Conservation (phyloP, 257 asterid genomes). For the Solanum chiquidenum region DNA sequence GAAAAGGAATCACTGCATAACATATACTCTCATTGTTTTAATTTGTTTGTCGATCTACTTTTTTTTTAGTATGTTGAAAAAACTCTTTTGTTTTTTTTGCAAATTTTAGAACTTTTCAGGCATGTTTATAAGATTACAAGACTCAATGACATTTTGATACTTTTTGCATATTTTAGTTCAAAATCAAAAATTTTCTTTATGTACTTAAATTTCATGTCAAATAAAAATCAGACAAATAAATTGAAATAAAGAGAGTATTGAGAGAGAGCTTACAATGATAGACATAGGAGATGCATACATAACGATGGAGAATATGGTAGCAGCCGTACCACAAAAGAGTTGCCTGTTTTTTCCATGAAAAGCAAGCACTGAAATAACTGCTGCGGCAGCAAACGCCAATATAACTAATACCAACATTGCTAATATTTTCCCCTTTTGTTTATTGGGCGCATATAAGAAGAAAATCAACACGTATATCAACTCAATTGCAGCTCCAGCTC, state of each 20-base stretch:
- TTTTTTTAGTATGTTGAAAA: too few relatives aligned
- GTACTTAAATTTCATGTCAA: rapidly evolving
- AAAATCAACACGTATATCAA: constrained; percentile 37
- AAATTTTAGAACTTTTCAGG: too few relatives aligned
- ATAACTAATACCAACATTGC: constrained; percentile 31
- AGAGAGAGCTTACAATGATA: constrained; percentile 33
- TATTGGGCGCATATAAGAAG: constrained; percentile 38
- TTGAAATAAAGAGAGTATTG: neutral
- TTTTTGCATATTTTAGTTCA: too few relatives aligned
- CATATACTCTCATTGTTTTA: too few relatives aligned
- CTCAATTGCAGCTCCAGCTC: constrained; percentile 61
- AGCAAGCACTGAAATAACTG: constrained; percentile 43
- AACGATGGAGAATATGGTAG: constrained; percentile 66
- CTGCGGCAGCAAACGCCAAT: constrained; percentile 27
- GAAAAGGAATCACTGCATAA: too few relatives aligned
- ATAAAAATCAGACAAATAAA: too few relatives aligned
- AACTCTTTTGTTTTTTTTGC: too few relatives aligned
- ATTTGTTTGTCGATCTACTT: rapidly evolving
- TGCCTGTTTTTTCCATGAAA: constrained; percentile 54
- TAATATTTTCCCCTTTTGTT: constrained; percentile 41
- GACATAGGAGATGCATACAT: constrained; percentile 83
- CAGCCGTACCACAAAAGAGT: constrained; percentile 58
- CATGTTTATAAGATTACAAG: too few relatives aligned
- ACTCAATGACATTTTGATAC: too few relatives aligned
- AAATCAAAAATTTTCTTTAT: too few relatives aligned